Percentiles rank a stretch among this genome's conserved stretches.
Conservation (phyloP, 441 rosid genomes). For the Cnidoscolus chayamansa region DNA sequence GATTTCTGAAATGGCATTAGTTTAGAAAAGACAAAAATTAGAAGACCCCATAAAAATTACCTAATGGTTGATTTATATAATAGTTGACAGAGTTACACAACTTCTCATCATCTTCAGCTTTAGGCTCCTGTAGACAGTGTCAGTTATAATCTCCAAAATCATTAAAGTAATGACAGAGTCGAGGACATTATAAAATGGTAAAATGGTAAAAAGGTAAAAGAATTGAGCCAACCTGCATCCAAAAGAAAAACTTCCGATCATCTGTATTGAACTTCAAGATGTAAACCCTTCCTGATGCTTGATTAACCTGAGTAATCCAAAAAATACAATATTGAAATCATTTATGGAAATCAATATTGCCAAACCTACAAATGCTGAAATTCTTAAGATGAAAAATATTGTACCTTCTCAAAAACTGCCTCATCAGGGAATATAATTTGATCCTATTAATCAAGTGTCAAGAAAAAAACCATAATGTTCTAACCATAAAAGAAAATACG, state of each 20-base stretch:
- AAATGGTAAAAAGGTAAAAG: constrained; percentile 12
- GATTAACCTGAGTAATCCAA: constrained; percentile 59
- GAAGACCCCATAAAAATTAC: constrained; percentile 37
- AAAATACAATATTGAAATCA: background rate
- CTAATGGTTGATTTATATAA: constrained; percentile 71
- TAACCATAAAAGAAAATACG: constrained; percentile 6
- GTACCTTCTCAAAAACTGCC: constrained; percentile 94
- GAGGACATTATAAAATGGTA: constrained; percentile 2
- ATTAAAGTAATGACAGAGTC: background rate
- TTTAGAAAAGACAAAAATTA: background rate
- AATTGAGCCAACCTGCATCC: constrained; percentile 75
- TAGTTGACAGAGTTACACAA: constrained; percentile 69
- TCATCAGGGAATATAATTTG: constrained; percentile 92
- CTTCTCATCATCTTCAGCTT: constrained; percentile 63
- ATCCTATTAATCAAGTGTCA: constrained; percentile 59
- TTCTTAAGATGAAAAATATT: background rate
- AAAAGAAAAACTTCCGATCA: constrained; percentile 78
- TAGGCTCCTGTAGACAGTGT: constrained; percentile 59
- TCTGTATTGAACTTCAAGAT: constrained; percentile 82
- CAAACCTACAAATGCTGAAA: background rate
- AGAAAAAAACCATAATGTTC: constrained; percentile 36
- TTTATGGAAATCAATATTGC: background rate
- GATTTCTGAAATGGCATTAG: background rate
- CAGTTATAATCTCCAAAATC: constrained; percentile 8
- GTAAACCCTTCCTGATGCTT: constrained; percentile 85